Conservation (phyloP, 495 filamentous ascomycete species). For the Penicillium bovifimosum region DNA sequence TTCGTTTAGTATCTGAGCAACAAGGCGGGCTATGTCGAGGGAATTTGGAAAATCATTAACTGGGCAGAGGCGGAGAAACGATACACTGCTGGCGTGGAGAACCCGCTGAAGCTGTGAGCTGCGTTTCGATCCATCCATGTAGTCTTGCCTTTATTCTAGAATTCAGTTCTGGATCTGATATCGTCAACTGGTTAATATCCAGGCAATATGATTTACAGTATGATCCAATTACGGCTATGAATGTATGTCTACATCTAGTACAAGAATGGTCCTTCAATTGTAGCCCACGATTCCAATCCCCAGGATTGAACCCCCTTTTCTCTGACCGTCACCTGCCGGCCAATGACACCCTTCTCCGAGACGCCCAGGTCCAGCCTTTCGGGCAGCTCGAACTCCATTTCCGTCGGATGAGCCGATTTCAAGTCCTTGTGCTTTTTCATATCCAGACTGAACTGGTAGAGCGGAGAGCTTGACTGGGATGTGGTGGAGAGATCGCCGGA, state of each 20-base stretch:
- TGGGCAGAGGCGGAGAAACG: constrained; percentile 88
- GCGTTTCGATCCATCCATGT: background rate
- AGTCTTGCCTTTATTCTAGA: background rate
- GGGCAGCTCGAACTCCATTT: constrained; percentile 49
- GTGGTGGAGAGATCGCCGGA: constrained; percentile 32
- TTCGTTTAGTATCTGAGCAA: constrained; percentile 81
- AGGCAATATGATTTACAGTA: background rate
- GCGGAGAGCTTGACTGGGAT: constrained; percentile 4
- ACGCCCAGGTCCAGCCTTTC: constrained; percentile 53
- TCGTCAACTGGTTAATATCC: no score
- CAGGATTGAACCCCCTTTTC: constrained; percentile 21
- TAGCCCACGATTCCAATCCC: constrained; percentile 38
- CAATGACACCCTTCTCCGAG: constrained; percentile 38
- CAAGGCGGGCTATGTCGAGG: constrained; percentile 90
- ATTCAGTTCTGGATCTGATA: no score
- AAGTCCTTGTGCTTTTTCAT: constrained; percentile 2
- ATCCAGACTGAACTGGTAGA: constrained; percentile 25
- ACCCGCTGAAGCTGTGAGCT: constrained; percentile 21
- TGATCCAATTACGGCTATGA: constrained; percentile 1
- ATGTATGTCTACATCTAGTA: background rate
- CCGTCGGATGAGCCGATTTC: background rate
- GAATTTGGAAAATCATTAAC: constrained; percentile 94
- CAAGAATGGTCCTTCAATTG: constrained; percentile 19
- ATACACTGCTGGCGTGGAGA: constrained; percentile 43
- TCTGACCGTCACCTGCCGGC: constrained; percentile 32